Evolutionary conservation across 139 green algal species (phyloP).

Genomic region (Klebsormidium nitens): DNA sequence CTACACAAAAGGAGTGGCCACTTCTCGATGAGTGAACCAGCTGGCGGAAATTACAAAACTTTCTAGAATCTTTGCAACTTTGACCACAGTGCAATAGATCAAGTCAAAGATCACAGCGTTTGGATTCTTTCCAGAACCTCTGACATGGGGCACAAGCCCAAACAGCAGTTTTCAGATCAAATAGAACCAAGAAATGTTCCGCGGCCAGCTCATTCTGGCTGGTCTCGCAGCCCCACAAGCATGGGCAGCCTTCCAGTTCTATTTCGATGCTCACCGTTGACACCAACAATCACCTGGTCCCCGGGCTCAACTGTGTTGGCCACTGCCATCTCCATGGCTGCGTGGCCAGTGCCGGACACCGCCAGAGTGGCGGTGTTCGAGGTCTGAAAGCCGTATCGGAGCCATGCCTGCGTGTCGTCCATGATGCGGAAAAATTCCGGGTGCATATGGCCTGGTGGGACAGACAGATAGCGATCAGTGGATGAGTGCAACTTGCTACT

Average conservation of each 20-base stretch:
- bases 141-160: too few species aligned
- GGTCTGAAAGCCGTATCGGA: slow-evolving; percentile 83
- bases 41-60: too few species aligned
- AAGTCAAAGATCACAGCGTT: too few species aligned
- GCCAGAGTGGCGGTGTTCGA: slow-evolving; percentile 72
- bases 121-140: too few species aligned
- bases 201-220: too few species aligned
- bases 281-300: slow-evolving; percentile 52
- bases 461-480: not conserved
- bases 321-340: slow-evolving; percentile 88
- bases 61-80: too few species aligned
- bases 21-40: too few species aligned
- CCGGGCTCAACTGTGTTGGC: slow-evolving; percentile 83
- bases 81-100: too few species aligned
- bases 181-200: too few species aligned
- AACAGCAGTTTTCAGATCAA: too few species aligned
- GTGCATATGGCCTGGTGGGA: slow-evolving; percentile 48
- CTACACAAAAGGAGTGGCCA: too few species aligned
- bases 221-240: slow-evolving; percentile 5
- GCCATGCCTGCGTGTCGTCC: slow-evolving; percentile 73
- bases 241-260: not conserved
- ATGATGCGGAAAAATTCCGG: slow-evolving; percentile 91
- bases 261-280: too few species aligned
- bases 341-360: slow-evolving; percentile 73
- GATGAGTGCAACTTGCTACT: not conserved